Evolutionary conservation across 108 stramenopile species (phyloP), one percentile per base, ranked within the genome.

Genomic region (Cylindrotheca fusiformis): DNA sequence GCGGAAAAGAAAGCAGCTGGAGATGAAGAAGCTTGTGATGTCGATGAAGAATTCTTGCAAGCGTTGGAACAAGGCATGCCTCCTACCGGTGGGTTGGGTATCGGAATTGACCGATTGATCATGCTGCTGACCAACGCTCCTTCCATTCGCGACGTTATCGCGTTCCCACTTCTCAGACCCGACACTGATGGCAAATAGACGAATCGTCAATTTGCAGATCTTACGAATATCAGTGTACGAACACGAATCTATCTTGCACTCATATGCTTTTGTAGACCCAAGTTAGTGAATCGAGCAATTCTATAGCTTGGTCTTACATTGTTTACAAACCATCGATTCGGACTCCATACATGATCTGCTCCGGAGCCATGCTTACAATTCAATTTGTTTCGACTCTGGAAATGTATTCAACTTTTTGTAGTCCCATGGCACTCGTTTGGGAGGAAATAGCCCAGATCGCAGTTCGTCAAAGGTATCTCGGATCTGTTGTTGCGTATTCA

Each of bases 41-140:
- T 98, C 0, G 99, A 99, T 63, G 97, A 98, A 80, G 96, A 97
- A 32, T 99, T 98, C 75, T 57, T 98, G 52, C 55, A 70, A 30
- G 99, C 99, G 0, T 76, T 99, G 56, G 97, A 98, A 71, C 91
- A 92, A 46, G 99, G 99, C 30, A 92, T 99, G 95, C 99, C 99
- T 6, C 99, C 99, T 23, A 98, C 99, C 0, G 99, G 92, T 27
- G 99, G 99, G 41, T 75, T 97, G 32, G 99, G 99, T 10, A 97
- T 99, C 67, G 99, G 99, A 21, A 94, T 99, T 64, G 99, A 99
- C 72, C 91, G 99, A 29, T 74, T 91, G 59, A 86, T 98, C 22
- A 99, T 99, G 99, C 80, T 99, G 36, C 75, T 99, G 62, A 96
- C 97, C 17, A 95, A 97, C 51, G 77, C 94, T n/a, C 86, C 94